Evolutionary conservation across 1,139 yeast genomes (phyloP).

Genomic region (Magnusiomyces tetraspermus): DNA sequence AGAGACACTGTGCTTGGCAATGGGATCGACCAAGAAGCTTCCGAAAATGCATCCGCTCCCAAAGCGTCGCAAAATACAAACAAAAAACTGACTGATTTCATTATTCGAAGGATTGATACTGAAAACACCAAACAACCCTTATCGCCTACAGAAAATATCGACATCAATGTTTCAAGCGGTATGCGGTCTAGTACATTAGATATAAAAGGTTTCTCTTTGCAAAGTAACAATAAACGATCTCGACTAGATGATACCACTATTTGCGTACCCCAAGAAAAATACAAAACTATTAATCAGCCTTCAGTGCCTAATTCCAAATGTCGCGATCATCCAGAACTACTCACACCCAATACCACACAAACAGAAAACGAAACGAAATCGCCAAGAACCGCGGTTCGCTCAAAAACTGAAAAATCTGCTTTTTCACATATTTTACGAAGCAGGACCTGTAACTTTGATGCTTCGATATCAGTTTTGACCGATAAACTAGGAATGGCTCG

Average conservation of each 20-base stretch:
- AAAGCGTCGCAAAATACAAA: too few species aligned
- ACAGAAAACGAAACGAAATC: background rate
- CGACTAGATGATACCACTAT: background rate
- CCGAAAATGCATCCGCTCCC: too few species aligned
- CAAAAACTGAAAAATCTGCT: background rate
- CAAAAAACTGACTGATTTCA: too few species aligned
- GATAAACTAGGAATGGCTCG: background rate
- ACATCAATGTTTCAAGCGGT: background rate
- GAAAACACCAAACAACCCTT: too few species aligned
- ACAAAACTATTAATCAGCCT: background rate
- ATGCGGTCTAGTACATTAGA: background rate
- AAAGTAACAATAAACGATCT: background rate
- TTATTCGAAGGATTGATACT: too few species aligned
- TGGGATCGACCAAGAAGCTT: too few species aligned
- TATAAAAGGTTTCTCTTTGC: background rate
- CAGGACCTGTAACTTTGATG: constrained; percentile 10
- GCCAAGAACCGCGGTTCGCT: background rate
- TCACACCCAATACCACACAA: background rate
- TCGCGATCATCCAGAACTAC: background rate
- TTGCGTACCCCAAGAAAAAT: background rate
- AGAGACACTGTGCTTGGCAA: too few species aligned
- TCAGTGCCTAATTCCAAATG: background rate
- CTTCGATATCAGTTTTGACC: constrained; percentile 6
- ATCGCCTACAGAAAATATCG: too few species aligned
- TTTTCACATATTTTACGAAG: background rate